These are phyloP conservation scores for Aquilaria malaccensis DNA, from an alignment of 345 rosid species.

Conservation along the genomic window DNA sequence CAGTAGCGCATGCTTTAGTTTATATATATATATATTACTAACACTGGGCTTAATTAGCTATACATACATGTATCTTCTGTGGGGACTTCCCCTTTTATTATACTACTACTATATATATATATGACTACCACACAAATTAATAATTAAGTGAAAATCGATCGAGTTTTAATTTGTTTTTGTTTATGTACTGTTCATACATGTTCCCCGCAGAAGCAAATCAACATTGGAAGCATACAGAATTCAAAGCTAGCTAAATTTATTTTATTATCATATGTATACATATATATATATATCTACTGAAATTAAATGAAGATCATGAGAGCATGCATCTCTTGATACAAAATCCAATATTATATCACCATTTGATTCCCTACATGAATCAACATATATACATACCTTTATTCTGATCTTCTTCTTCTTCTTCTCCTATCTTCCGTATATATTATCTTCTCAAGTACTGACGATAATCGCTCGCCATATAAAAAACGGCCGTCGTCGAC, in stretches of 20 bases:
- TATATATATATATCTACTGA: neutral
- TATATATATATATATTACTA: too few species aligned
- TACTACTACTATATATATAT: too few species aligned
- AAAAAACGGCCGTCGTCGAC: constrained; percentile 1
- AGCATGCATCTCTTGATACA: constrained; percentile 13
- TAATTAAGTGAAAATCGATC: too few species aligned
- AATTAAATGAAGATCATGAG: neutral
- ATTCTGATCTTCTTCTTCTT: neutral
- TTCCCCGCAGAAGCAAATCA: too few species aligned
- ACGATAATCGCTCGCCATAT: neutral
- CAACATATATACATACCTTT: neutral
- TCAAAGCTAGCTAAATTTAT: neutral
- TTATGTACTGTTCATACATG: too few species aligned
- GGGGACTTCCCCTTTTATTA: too few species aligned
- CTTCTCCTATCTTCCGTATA: constrained; percentile 6
- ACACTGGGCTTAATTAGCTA: too few species aligned
- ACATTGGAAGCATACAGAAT: neutral
- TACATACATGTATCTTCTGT: too few species aligned
- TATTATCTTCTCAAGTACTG: neutral
- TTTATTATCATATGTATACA: neutral
- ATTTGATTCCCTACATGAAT: neutral
- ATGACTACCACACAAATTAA: too few species aligned
- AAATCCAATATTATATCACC: constrained; percentile 16
- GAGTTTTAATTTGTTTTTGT: too few species aligned
- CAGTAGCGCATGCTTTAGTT: too few species aligned